Base-by-base conservation (phyloP, 257 asterid genomes). In the Prunella vulgaris region DNA sequence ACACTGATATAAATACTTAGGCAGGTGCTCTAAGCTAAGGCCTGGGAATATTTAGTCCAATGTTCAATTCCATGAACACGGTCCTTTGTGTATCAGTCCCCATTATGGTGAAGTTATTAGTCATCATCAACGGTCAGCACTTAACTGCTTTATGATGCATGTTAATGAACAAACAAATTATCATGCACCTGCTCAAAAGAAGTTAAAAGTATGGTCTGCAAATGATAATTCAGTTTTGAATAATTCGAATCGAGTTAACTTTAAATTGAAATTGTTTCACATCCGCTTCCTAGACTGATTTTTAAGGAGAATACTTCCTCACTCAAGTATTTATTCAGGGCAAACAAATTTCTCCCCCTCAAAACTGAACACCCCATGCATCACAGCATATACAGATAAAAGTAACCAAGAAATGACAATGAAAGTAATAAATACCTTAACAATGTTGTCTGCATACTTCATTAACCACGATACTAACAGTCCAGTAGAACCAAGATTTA, bases 371-470 rank as follows among this genome's bases (percentile, higher is more conserved):
- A 24, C 15, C 37, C 40, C 32, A 13, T 18, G 15, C 38, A 65
- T n/a, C 25, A 56, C 7, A 27, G 42, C 38, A 65, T 14, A 22
- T 60, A 17, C 15, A 59, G 42, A 63, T 28, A 28, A 27, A 53
- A 13, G 8, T 21, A 10, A 18, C 4, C 1, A 56, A 15, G 7
- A 22, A 10, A 37, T 25, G 46, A 54, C 10, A 0, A 38, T 38
- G 63, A 46, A 63, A 56, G 64, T 24, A 65, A 54, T 5, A 27
- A 17, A 64, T 76, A 93, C 96, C 98, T 94, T 94, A 38, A 94
- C 96, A 66, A 94, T 94, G 76, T 94, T 94, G 88, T 94, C 97
- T 0, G 99, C 97, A 60, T 87, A 91, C 84, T 94, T 94, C 99
- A 93, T 93, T 76, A 94, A 77, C 99, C 97, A 94, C 12, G 97